A percentile compares a stretch with the other conserved stretches of the same genome.
Evolutionary conservation across 306 rosid genomes (phyloP).

Genomic region (Lotus japonicus): DNA sequence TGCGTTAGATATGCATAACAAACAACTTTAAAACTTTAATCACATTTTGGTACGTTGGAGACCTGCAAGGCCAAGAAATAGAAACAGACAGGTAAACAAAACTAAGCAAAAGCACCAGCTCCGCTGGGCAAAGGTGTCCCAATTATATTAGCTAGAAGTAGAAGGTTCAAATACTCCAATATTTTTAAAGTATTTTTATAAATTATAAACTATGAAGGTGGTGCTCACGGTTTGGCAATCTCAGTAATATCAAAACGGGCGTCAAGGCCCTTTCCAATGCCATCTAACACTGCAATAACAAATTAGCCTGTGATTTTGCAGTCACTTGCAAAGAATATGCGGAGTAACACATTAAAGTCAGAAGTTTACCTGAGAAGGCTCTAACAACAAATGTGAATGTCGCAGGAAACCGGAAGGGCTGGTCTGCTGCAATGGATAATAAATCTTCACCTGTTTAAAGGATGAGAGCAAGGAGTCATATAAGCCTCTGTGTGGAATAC

Average conservation of each 20-base stretch:
- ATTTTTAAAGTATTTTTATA: not conserved
- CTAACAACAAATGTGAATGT: slow-evolving; percentile 99
- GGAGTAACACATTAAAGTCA: slow-evolving; percentile 7
- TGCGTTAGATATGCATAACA: slow-evolving; percentile 20
- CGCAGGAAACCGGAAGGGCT: slow-evolving; percentile 99
- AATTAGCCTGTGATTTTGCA: not conserved
- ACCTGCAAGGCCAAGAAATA: slow-evolving; percentile 1
- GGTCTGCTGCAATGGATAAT: slow-evolving; percentile 91
- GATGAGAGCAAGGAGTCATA: slow-evolving; percentile 14
- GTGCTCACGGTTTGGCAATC: slow-evolving; percentile 97
- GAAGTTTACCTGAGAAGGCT: slow-evolving; percentile 84
- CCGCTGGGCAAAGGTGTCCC: not conserved
- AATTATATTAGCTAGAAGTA: not conserved
- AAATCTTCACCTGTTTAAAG: slow-evolving; percentile 86
- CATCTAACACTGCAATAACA: slow-evolving; percentile 73
- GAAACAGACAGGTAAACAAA: slow-evolving; percentile 5
- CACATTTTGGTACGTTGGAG: not conserved
- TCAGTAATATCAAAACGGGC: slow-evolving; percentile 98
- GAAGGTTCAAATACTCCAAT: not conserved
- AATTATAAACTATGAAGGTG: slow-evolving; percentile 13
- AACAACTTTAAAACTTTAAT: slow-evolving; percentile 1
- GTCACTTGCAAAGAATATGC: slow-evolving; percentile 15
- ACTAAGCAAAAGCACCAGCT: slow-evolving; percentile 6
- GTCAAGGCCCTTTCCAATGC: slow-evolving; percentile 99
- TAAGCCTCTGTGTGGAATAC: slow-evolving; percentile 13